Conservation (phyloP, 306 rosid species). For the Astragalus glycyphyllos region DNA sequence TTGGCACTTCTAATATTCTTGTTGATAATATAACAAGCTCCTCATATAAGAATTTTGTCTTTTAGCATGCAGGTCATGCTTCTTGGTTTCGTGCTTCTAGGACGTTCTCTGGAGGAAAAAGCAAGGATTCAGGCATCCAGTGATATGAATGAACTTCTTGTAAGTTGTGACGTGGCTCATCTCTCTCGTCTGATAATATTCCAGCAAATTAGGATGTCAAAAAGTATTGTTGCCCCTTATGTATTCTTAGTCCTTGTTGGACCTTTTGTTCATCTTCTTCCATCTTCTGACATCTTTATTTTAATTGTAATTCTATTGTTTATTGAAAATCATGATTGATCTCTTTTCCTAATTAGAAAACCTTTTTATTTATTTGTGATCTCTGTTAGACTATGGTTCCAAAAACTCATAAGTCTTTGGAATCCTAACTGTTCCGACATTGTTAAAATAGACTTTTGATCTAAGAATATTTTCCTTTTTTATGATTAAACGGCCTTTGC, state of each 20-base stretch:
- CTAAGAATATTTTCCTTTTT: constrained; percentile 6
- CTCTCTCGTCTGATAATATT: constrained; percentile 19
- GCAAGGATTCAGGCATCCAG: constrained; percentile 95
- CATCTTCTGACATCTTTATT: constrained; percentile 24
- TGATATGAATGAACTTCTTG: constrained; percentile 97
- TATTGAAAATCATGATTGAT: constrained; percentile 5
- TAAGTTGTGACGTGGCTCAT: constrained; percentile 48
- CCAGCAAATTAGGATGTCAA: constrained; percentile 28
- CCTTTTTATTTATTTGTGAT: constrained; percentile 21
- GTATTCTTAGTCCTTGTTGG: constrained; percentile 16
- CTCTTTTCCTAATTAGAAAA: constrained; percentile 2
- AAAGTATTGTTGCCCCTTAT: neutral
- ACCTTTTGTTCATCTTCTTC: constrained; percentile 23
- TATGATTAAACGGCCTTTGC: constrained; percentile 25
- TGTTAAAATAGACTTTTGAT: constrained; percentile 20
- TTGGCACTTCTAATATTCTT: constrained; percentile 29
- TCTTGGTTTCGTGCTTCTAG: constrained; percentile 98
- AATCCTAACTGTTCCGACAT: constrained; percentile 22
- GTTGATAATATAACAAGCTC: constrained; percentile 45
- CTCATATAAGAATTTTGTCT: constrained; percentile 58
- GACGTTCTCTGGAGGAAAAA: constrained; percentile 95
- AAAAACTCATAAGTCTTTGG: neutral
- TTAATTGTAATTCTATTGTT: constrained; percentile 21
- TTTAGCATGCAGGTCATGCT: constrained; percentile 99
- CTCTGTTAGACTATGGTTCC: constrained; percentile 14